Conservation (phyloP, 148 eudicot species). For the Heliamphora exappendiculata region DNA sequence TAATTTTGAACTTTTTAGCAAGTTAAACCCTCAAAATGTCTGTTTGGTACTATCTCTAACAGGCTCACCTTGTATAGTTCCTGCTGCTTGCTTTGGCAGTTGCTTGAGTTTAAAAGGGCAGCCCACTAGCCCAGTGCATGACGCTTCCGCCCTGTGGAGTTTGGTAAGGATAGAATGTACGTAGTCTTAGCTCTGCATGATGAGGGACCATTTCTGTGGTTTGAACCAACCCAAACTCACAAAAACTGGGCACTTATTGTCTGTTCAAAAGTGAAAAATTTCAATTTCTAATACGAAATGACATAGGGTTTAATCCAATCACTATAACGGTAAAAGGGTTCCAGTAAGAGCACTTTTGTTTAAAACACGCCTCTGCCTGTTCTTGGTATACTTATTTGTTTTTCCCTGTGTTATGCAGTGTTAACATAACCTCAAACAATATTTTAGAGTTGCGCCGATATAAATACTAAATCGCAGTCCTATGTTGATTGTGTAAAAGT, state of each 20-base stretch:
- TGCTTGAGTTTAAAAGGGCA: too few relatives aligned
- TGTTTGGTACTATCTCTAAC: neutral
- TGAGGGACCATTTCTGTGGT: too few relatives aligned
- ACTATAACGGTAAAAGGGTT: neutral
- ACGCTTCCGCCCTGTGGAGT: too few relatives aligned
- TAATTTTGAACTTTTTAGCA: neutral
- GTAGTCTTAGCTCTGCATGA: too few relatives aligned
- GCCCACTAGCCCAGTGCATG: too few relatives aligned
- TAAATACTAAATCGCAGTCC: too few relatives aligned
- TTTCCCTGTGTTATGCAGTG: neutral
- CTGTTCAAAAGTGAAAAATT: neutral
- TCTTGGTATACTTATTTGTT: neutral
- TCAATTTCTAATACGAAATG: neutral
- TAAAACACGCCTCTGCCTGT: neutral
- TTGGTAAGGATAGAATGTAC: too few relatives aligned
- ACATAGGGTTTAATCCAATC: neutral
- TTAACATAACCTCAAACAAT: too few relatives aligned
- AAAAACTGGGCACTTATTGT: neutral
- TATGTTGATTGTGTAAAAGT: neutral
- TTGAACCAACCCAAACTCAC: neutral
- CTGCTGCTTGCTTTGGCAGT: neutral
- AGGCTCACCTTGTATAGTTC: neutral
- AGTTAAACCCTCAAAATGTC: neutral
- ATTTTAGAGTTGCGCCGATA: too few relatives aligned
- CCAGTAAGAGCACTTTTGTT: neutral